Base-by-base conservation (phyloP, 2,329 filamentous ascomycete genomes). In the Diaporthe capsici region DNA sequence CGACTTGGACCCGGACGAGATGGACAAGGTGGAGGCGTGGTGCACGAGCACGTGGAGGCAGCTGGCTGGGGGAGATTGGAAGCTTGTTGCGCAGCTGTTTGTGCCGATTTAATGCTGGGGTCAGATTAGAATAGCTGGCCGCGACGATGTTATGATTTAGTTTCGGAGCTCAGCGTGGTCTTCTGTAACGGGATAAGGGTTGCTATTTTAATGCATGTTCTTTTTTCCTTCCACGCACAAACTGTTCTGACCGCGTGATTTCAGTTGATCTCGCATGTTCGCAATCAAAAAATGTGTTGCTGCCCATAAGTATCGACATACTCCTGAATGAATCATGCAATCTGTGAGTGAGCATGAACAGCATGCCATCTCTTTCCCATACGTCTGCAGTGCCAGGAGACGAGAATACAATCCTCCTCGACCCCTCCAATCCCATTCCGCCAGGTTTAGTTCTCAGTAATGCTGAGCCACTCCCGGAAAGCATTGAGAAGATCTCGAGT, bases 1-100 rank as follows among this genome's bases (percentile, higher is more conserved):
- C 20, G 58, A 37, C 65, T 7, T 42, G 42, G 51, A 31, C 39
- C 20, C 39, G 15, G 53, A 31, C 1, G 34, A 47, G 5, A 55
- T 55, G 47, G 34, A 57, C 13, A 55, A 37, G 53, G 75, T 74
- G 7, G 71, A 76, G 34, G 75, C 71, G 22, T 71, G 57, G 39
- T 73, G 71, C 44, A 74, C 75, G 34, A 74, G 75, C 49, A 76
- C 71, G 28, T 76, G 75, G 75, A 74, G 71, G 55, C 75, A 76
- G 47, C 71, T 60, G 10, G 60, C 75, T 13, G 58, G 75, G 12
- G 75, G 75, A 2, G 71, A 67, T 17, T 76, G 71, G 75, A 76
- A 71, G 42, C 39, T 76, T 13, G 73, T 65, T 39, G 44, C 55
- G 71, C 75, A 76, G 71, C 10, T 55, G 25, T 68, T 72, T 15